These are phyloP conservation scores for Suzukiozyma palmioleophila DNA, from an alignment of 1,139 yeast species.

Conservation along the genomic window DNA sequence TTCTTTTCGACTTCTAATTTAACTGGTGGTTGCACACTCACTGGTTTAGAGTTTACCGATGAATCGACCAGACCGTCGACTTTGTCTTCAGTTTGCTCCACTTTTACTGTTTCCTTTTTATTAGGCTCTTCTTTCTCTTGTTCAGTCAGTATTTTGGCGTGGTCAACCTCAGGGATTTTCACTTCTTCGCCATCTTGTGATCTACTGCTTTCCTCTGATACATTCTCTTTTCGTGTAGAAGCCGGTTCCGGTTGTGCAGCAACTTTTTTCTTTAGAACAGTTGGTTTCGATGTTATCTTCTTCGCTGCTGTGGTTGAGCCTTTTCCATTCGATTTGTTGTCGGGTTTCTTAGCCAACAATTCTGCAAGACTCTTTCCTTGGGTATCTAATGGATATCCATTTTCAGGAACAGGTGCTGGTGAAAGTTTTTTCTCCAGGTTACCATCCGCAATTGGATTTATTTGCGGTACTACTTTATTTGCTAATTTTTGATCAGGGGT, in stretches of 20 bases:
- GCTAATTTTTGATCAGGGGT: constrained; percentile 1
- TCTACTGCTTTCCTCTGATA: constrained; percentile 7
- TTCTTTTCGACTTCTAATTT: background rate
- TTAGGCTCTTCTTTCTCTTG: constrained; percentile 2
- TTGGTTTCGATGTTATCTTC: constrained; percentile 23
- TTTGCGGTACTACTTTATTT: background rate
- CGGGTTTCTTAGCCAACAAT: constrained; percentile 26
- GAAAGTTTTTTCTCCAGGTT: constrained; percentile 6
- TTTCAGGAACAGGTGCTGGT: constrained; percentile 13
- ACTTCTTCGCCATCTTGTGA: constrained; percentile 1
- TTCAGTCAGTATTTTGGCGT: background rate
- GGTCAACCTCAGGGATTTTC: constrained; percentile 3
- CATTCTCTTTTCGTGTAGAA: constrained; percentile 9
- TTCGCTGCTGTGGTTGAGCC: constrained; percentile 17
- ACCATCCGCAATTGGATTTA: background rate
- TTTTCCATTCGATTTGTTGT: constrained; percentile 11
- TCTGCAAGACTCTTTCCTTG: constrained; percentile 36
- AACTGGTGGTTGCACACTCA: background rate
- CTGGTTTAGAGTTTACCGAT: constrained; percentile 3
- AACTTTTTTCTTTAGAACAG: constrained; percentile 33
- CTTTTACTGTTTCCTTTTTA: constrained; percentile 5
- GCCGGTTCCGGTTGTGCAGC: constrained; percentile 12
- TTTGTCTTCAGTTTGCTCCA: constrained; percentile 7
- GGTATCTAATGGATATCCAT: constrained; percentile 12
- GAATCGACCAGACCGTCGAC: constrained; percentile 6